Evolutionary conservation across 768 basidiomycete species (phyloP).

Genomic region (Amanita jacksonii): DNA sequence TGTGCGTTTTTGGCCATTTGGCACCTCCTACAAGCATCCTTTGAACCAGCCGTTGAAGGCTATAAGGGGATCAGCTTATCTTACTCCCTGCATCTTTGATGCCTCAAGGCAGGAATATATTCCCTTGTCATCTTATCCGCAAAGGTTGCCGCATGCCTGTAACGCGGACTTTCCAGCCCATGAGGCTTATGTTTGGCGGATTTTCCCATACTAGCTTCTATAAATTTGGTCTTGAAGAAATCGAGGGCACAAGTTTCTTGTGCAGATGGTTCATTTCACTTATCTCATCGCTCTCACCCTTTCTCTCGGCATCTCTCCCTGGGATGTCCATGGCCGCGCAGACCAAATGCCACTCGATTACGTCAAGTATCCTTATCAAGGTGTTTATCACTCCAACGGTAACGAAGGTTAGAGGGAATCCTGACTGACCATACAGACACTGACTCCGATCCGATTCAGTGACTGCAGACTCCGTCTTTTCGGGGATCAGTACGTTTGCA

Average conservation of each 20-base stretch:
- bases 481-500: slow-evolving; percentile 80
- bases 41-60: no score
- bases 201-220: no score
- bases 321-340: slow-evolving; percentile 30
- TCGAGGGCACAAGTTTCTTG: no score
- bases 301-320: slow-evolving; percentile 17
- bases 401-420: slow-evolving; percentile 38
- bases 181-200: no score
- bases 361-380: slow-evolving; percentile 56
- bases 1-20: no score
- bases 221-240: no score
- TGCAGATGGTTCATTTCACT: no score
- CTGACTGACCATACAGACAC: slow-evolving; percentile 1
- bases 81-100: slow-evolving; percentile 9
- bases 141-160: no score
- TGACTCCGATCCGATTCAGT: slow-evolving; percentile 27
- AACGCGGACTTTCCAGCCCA: no score
- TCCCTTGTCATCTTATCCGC: slow-evolving; percentile 15
- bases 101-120: slow-evolving; percentile 5
- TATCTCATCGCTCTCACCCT: no score
- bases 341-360: slow-evolving; percentile 60
- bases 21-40: no score
- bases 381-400: slow-evolving; percentile 41
- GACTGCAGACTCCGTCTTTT: slow-evolving; percentile 71
- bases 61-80: slow-evolving; percentile 9